phyloP scores from a whole-genome alignment of 768 basidiomycete species.

The Termitomyces sp. region DNA sequence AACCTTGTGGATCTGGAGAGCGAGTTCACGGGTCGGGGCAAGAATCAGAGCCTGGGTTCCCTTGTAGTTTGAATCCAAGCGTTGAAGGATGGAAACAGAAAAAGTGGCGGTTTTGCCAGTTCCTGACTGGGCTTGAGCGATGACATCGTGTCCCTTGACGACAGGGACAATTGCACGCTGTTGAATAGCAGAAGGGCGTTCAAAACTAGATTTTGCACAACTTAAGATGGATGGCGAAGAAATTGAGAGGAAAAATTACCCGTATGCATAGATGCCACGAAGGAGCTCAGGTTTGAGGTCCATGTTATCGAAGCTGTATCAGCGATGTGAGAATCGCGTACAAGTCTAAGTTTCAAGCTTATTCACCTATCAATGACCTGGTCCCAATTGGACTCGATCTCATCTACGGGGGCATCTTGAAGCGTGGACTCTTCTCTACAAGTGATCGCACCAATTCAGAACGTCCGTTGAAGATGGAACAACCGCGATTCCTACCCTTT shows the following conservation, averaged over 20 bases:
- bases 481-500: conserved; percentile 14
- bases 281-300: conserved; percentile 96
- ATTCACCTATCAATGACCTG: conserved; percentile 91
- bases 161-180: conserved; percentile 99
- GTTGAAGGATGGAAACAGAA: conserved; percentile 94
- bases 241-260: conserved; percentile 43
- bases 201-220: conserved; percentile 60
- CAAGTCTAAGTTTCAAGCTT: conserved; percentile 20
- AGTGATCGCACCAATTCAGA: conserved; percentile 1
- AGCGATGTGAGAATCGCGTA: background rate
- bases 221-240: background rate
- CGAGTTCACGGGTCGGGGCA: conserved; percentile 96
- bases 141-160: conserved; percentile 97
- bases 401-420: conserved; percentile 75
- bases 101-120: conserved; percentile 99
- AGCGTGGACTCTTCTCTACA: conserved; percentile 61
- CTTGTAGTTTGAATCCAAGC: conserved; percentile 46
- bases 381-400: conserved; percentile 99
- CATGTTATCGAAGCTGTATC: conserved; percentile 95
- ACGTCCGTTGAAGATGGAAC: background rate
- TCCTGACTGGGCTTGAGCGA: conserved; percentile 98
- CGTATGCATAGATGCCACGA: conserved; percentile 98
- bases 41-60: conserved; percentile 98
- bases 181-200: conserved; percentile 98
- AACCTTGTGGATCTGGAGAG: conserved; percentile 98